Evolutionary conservation across 768 basidiomycete species (phyloP).

Genomic region (Mycena polygramma): DNA sequence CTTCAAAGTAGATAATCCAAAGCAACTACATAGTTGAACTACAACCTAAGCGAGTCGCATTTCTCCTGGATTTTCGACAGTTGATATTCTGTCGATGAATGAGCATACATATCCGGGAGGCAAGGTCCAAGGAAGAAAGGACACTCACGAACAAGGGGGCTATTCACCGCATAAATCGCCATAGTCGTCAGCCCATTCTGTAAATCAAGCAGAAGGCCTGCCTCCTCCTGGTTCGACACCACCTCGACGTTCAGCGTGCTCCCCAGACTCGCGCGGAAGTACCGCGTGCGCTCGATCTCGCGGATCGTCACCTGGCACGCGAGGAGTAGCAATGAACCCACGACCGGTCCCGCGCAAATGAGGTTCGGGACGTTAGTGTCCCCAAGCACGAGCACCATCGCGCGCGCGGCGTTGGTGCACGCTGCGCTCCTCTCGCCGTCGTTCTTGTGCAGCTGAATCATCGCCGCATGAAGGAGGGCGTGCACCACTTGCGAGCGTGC

Average conservation of each 20-base stretch:
- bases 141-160: constrained; percentile 36
- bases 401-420: constrained; percentile 33
- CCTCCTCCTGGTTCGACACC: constrained; percentile 19
- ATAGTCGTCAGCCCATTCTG: constrained; percentile 37
- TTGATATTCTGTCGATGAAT: constrained; percentile 25
- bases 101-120: neutral
- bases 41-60: constrained; percentile 29
- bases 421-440: constrained; percentile 14
- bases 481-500: constrained; percentile 34
- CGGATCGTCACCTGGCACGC: constrained; percentile 32
- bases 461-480: constrained; percentile 32
- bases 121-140: neutral
- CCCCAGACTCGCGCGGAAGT: constrained; percentile 28
- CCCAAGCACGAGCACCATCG: constrained; percentile 31
- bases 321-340: constrained; percentile 37
- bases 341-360: constrained; percentile 29
- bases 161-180: constrained; percentile 29
- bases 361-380: constrained; percentile 31
- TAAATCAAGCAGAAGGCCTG: constrained; percentile 28
- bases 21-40: neutral
- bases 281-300: constrained; percentile 32
- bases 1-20: no score
- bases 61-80: constrained; percentile 35
- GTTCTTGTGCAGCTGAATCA: constrained; percentile 38
- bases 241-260: constrained; percentile 30